A percentile compares a stretch with the other conserved stretches of the same genome.
Evolutionary conservation across 2,329 filamentous ascomycete species (phyloP).

Genomic region (Diaporthe australafricana): DNA sequence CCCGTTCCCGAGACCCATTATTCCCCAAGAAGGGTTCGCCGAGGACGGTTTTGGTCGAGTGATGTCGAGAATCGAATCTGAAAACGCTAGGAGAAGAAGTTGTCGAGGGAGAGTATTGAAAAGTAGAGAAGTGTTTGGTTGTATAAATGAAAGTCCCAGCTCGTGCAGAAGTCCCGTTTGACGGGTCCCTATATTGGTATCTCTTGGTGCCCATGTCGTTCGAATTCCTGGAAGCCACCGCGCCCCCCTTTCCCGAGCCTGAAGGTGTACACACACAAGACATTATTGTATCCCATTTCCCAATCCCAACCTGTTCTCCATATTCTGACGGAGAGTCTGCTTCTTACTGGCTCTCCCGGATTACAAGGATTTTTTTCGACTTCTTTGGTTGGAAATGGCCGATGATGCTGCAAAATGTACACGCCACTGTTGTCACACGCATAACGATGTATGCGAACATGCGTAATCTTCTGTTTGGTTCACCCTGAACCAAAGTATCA

Average conservation of each 20-base stretch:
- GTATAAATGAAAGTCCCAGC: constrained; percentile 24
- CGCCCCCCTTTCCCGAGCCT: not conserved
- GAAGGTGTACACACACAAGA: constrained; percentile 30
- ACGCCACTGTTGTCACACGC: constrained; percentile 22
- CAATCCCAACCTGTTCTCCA: constrained; percentile 6
- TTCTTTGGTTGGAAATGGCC: constrained; percentile 17
- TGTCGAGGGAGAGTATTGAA: constrained; percentile 32
- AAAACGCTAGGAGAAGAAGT: constrained; percentile 16
- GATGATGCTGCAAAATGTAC: constrained; percentile 20
- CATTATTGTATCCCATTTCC: constrained; percentile 32
- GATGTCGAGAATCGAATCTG: constrained; percentile 34
- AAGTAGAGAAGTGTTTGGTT: constrained; percentile 17
- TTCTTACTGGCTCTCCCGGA: not conserved
- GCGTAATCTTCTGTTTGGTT: not conserved
- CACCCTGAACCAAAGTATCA: not conserved
- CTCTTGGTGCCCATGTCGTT: constrained; percentile 30
- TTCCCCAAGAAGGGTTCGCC: constrained; percentile 5
- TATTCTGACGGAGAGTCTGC: not conserved
- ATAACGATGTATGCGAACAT: constrained; percentile 23
- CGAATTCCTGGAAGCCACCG: constrained; percentile 10
- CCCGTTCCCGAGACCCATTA: constrained; percentile 26
- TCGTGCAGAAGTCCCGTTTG: not conserved
- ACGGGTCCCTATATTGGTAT: constrained; percentile 30
- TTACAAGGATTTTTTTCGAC: constrained; percentile 14
- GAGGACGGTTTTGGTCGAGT: constrained; percentile 16